Evolutionary conservation across 2,329 filamentous ascomycete genomes (phyloP).

Genomic region (Cytospora chrysosperma): DNA sequence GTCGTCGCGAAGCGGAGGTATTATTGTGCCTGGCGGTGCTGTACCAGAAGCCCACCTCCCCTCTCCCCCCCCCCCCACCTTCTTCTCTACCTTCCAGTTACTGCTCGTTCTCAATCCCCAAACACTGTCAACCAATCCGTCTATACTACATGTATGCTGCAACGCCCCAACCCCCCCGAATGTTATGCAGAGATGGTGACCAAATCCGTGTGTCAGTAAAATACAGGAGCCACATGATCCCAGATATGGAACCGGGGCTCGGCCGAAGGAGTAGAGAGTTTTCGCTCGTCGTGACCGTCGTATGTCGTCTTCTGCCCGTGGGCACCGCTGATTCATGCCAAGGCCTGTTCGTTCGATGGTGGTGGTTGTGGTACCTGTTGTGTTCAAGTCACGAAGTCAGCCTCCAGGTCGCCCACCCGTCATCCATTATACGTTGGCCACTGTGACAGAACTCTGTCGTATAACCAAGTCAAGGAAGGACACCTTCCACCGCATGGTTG

Average conservation of each 20-base stretch:
- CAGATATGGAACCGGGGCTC: not conserved
- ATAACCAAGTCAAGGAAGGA: no score
- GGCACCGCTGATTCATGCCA: constrained; percentile 8
- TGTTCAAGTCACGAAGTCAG: not conserved
- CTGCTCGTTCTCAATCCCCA: not conserved
- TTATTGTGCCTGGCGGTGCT: constrained; percentile 22
- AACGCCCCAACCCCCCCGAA: constrained; percentile 19
- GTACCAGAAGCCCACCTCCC: constrained; percentile 4
- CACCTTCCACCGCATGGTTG: not conserved
- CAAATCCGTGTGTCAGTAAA: constrained; percentile 12
- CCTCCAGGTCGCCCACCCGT: not conserved
- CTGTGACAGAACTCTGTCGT: no score
- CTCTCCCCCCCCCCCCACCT: no score
- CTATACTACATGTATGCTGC: constrained; percentile 23
- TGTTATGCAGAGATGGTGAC: constrained; percentile 20
- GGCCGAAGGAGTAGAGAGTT: constrained; percentile 21
- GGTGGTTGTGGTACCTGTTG: constrained; percentile 20
- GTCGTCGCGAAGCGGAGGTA: constrained; percentile 13
- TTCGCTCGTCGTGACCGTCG: not conserved
- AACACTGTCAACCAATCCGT: constrained; percentile 13
- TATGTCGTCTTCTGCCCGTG: not conserved
- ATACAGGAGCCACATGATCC: constrained; percentile 13
- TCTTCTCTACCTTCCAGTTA: not conserved
- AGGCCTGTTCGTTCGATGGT: constrained; percentile 11
- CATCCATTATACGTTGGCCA: no score